Evolutionary conservation across 2,329 filamentous ascomycete species (phyloP).

Genomic region (Cordyceps fumosorosea): DNA sequence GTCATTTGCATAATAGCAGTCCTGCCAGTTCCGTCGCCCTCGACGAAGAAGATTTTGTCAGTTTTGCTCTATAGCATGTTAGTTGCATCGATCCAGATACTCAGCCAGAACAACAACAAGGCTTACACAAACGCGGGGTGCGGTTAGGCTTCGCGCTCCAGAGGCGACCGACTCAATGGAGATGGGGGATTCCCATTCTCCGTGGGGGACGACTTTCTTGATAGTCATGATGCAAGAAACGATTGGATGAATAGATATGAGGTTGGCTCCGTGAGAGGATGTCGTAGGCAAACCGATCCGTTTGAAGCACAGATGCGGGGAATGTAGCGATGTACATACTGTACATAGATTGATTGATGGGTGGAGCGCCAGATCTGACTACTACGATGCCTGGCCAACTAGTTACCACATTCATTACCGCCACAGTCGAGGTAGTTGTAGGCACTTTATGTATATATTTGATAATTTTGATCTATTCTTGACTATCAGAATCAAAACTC

Average conservation of each 20-base stretch:
- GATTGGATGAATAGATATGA: too few species aligned
- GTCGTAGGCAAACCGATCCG: not conserved
- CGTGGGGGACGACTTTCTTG: slow-evolving; percentile 27
- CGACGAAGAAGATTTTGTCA: slow-evolving; percentile 31
- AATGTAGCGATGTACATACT: too few species aligned
- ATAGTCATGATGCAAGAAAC: slow-evolving; percentile 17
- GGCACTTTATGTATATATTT: too few species aligned
- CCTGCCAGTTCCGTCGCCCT: slow-evolving; percentile 33
- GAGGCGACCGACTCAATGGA: slow-evolving; percentile 30
- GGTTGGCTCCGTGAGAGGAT: not conserved
- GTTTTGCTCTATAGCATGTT: slow-evolving; percentile 19
- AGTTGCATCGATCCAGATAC: not conserved
- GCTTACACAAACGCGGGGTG: slow-evolving; percentile 31
- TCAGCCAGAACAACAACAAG: not conserved
- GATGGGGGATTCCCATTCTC: slow-evolving; percentile 35
- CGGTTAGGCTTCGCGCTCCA: slow-evolving; percentile 26
- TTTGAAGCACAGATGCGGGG: not conserved
- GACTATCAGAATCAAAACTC: too few species aligned
- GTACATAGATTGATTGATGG: too few species aligned
- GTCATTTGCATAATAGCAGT: slow-evolving; percentile 38
- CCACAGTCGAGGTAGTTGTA: too few species aligned
- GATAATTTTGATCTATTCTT: too few species aligned
- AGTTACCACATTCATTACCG: too few species aligned
- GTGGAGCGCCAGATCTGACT: not conserved
- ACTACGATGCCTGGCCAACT: too few species aligned